These are phyloP conservation scores for Sporothrix brasiliensis DNA, from an alignment of 2,329 filamentous ascomycete species.

Conservation along the genomic window DNA sequence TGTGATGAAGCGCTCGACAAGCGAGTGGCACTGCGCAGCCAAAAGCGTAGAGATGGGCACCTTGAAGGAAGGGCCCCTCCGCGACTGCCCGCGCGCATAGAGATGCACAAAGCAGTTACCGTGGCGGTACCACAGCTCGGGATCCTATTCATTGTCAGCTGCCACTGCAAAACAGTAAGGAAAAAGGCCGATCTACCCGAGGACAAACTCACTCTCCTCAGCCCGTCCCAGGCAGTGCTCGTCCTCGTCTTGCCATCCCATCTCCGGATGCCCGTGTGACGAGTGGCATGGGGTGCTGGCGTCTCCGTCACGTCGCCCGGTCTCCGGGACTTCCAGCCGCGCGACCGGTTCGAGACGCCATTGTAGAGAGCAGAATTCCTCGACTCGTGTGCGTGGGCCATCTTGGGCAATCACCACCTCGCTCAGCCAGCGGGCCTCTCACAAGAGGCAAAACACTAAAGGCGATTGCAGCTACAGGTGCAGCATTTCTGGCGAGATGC, in stretches of 20 bases:
- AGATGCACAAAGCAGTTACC: conserved; percentile 73
- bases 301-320: conserved; percentile 42
- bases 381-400: conserved; percentile 28
- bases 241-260: conserved; percentile 56
- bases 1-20: conserved; percentile 59
- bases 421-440: conserved; percentile 20
- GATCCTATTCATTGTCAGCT: conserved; percentile 57
- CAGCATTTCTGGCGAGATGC: conserved; percentile 23
- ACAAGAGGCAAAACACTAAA: conserved; percentile 8
- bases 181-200: conserved; percentile 35
- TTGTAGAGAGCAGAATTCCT: conserved; percentile 40
- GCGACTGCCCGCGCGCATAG: conserved; percentile 66
- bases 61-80: conserved; percentile 67
- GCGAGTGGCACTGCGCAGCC: conserved; percentile 59
- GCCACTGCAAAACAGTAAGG: neutral
- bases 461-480: conserved; percentile 15
- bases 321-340: conserved; percentile 45
- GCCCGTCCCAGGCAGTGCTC: conserved; percentile 51
- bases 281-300: conserved; percentile 36
- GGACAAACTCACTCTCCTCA: conserved; percentile 48
- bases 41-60: conserved; percentile 63
- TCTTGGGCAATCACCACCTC: conserved; percentile 1
- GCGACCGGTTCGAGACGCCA: conserved; percentile 43
- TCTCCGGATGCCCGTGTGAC: conserved; percentile 47
- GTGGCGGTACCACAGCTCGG: conserved; percentile 68